Percentiles rank a stretch among this genome's conserved stretches.
Conservation (phyloP, 495 filamentous ascomycete genomes). For the Aspergillus ostianus region DNA sequence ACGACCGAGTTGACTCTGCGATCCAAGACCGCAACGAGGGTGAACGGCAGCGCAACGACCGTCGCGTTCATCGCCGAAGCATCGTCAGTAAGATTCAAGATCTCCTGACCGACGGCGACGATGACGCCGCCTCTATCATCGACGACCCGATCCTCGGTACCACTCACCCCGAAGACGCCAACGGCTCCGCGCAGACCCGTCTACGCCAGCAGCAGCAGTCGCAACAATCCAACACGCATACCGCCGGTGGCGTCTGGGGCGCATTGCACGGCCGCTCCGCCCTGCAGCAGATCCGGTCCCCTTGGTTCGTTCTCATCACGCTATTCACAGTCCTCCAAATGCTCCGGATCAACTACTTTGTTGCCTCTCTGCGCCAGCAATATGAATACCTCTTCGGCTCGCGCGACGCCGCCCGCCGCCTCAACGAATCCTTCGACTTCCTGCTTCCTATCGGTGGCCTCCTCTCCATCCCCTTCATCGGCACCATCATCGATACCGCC, state of each 20-base stretch:
- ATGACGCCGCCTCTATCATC: slow-evolving; percentile 31
- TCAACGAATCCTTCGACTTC: slow-evolving; percentile 88
- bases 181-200: slow-evolving; percentile 3
- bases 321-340: slow-evolving; percentile 88
- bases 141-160: slow-evolving; percentile 11
- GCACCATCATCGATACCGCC: slow-evolving; percentile 73
- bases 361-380: slow-evolving; percentile 84
- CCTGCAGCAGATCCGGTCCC: slow-evolving; percentile 68
- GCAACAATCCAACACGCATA: slow-evolving; percentile 5
- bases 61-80: slow-evolving; percentile 61
- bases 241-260: slow-evolving; percentile 76
- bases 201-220: slow-evolving; percentile 12
- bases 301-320: slow-evolving; percentile 87
- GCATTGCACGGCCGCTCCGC: slow-evolving; percentile 77
- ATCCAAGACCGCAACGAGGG: slow-evolving; percentile 44
- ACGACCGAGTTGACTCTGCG: slow-evolving; percentile 61
- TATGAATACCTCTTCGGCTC: slow-evolving; percentile 75
- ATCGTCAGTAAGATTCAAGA: slow-evolving; percentile 72
- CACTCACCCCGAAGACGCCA: slow-evolving; percentile 11
- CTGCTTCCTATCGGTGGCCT: slow-evolving; percentile 86
- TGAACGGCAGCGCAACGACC: slow-evolving; percentile 60
- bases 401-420: slow-evolving; percentile 52
- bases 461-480: slow-evolving; percentile 83
- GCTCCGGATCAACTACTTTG: slow-evolving; percentile 97
- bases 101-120: slow-evolving; percentile 59